A percentile compares a stretch with the other conserved stretches of the same genome.
Evolutionary conservation across 148 eudicot genomes (phyloP).

Genomic region (Gaultheria prostrata): DNA sequence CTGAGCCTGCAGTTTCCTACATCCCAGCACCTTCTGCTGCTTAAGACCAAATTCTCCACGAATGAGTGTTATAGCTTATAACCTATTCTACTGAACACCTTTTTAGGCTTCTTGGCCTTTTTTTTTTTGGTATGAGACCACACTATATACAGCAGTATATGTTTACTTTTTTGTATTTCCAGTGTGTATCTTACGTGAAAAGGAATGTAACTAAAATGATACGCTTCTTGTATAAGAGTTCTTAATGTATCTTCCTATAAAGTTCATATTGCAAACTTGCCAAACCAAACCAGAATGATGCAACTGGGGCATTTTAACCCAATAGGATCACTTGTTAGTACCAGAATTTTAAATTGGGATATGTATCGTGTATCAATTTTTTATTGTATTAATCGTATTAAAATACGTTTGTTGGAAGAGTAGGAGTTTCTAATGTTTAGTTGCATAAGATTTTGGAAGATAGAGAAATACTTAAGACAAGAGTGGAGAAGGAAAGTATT

Average conservation of each 20-base stretch:
- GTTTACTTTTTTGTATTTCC: neutral
- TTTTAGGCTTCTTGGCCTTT: conserved; percentile 20
- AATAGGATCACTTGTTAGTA: too few species aligned
- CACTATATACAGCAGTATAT: neutral
- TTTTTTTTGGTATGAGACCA: conserved; percentile 3
- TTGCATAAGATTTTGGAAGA: too few species aligned
- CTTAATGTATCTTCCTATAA: neutral
- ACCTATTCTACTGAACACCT: neutral
- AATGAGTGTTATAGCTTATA: neutral
- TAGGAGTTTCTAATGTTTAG: too few species aligned
- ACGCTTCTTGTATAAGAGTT: neutral
- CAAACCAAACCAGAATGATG: neutral
- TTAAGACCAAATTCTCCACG: neutral
- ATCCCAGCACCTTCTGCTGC: conserved; percentile 39
- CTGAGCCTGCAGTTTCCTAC: conserved; percentile 29
- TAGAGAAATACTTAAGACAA: too few species aligned
- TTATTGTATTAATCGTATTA: too few species aligned
- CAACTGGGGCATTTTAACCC: neutral
- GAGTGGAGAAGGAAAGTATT: too few species aligned
- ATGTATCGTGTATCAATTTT: too few species aligned
- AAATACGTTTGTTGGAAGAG: too few species aligned
- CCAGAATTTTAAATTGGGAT: too few species aligned
- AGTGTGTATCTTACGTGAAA: neutral
- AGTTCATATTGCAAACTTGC: neutral
- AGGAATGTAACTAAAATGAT: neutral